Evolutionary conservation across 164 flowering plant genomes (phyloP).

Genomic region (Aristolochia californica): DNA sequence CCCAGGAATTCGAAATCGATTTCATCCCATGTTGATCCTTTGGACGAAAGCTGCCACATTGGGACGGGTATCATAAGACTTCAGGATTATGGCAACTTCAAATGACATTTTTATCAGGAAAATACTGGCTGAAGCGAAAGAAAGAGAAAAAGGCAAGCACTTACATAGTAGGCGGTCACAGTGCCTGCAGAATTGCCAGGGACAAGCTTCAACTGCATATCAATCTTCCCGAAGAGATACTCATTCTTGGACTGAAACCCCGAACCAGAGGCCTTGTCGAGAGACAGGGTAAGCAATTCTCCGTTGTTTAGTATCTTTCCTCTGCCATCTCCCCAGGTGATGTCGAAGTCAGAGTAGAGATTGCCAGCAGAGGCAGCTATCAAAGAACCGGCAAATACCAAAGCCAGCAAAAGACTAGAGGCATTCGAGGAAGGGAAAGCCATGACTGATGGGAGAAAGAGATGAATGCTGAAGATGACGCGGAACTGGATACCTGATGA

Average conservation of each 20-base stretch:
- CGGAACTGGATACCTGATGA: too few species aligned
- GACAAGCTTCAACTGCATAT: constrained; percentile 57
- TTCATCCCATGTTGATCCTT: constrained; percentile 36
- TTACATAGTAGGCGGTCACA: constrained; percentile 57
- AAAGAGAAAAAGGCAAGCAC: not conserved
- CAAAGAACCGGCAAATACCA: too few species aligned
- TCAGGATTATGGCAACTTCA: too few species aligned
- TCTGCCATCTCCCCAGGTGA: constrained; percentile 19
- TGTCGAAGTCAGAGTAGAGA: constrained; percentile 5
- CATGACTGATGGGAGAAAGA: too few species aligned
- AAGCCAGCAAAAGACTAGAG: too few species aligned
- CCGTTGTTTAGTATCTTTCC: too few species aligned
- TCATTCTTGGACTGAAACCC: constrained; percentile 27
- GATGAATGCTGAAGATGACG: too few species aligned
- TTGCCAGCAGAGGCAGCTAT: not conserved
- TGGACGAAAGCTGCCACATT: too few species aligned
- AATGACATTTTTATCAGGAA: too few species aligned
- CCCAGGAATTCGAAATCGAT: constrained; percentile 62
- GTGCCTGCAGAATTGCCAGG: constrained; percentile 75
- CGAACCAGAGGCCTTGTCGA: constrained; percentile 24
- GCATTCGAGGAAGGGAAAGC: too few species aligned
- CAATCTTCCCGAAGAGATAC: constrained; percentile 20
- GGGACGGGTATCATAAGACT: too few species aligned
- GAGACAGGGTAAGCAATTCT: constrained; percentile 21
- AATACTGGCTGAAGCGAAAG: too few species aligned